A percentile compares a stretch with the other conserved stretches of the same genome.
Evolutionary conservation across 257 asterid genomes (phyloP).

Genomic region (Catharanthus roseus): DNA sequence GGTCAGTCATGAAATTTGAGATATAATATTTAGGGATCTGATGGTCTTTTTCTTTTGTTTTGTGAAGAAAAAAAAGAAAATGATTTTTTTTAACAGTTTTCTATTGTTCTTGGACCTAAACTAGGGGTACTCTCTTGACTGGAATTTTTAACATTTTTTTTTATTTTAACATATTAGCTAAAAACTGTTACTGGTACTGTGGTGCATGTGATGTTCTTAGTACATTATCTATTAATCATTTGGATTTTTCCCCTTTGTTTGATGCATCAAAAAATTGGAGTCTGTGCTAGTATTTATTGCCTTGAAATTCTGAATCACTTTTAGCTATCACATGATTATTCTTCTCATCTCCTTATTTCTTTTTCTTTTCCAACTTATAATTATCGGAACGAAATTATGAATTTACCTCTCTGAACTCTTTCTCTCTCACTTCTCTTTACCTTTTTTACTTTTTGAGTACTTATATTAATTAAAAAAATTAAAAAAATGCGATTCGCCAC

Average conservation of each 20-base stretch:
- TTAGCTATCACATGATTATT: background rate
- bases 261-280: background rate
- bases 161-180: background rate
- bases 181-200: background rate
- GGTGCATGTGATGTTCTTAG: constrained; percentile 25
- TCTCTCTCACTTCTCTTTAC: no score
- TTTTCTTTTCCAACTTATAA: no score
- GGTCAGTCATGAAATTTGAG: constrained; percentile 38
- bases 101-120: constrained; percentile 24
- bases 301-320: constrained; percentile 6
- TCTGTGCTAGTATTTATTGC: background rate
- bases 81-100: background rate
- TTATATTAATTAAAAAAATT: no score
- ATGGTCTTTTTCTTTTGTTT: background rate
- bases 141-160: constrained; percentile 15
- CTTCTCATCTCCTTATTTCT: background rate
- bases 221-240: constrained; percentile 25
- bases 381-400: no score
- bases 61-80: background rate
- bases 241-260: constrained; percentile 23
- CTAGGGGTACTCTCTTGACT: constrained; percentile 25
- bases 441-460: no score
- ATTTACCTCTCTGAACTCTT: no score
- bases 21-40: background rate
- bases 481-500: no score